Evolutionary conservation across 129 eudicot species (phyloP).

Genomic region (Helianthus tuberosus): DNA sequence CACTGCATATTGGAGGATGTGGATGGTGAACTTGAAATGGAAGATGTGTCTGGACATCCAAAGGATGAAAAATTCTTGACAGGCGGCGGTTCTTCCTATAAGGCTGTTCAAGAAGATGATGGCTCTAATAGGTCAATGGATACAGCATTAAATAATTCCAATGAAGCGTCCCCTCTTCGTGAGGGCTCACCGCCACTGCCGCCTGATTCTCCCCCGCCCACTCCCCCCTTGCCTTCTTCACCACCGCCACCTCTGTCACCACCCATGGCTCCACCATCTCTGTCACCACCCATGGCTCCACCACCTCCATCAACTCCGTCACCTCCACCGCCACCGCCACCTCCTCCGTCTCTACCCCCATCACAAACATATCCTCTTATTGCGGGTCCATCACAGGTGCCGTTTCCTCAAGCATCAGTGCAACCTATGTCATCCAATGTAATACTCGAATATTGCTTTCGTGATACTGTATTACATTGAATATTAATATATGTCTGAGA

Average conservation of each 20-base stretch:
- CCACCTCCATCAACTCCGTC: constrained; percentile 53
- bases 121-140: constrained; percentile 34
- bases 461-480: constrained; percentile 14
- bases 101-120: constrained; percentile 34
- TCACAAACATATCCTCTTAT: constrained; percentile 45
- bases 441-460: constrained; percentile 24
- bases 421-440: constrained; percentile 50
- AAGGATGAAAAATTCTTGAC: constrained; percentile 55
- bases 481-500: constrained; percentile 38
- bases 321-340: constrained; percentile 47
- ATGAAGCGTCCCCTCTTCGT: constrained; percentile 48
- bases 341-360: constrained; percentile 53
- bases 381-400: constrained; percentile 38
- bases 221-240: constrained; percentile 89
- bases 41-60: constrained; percentile 78
- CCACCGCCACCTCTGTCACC: constrained; percentile 57
- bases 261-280: constrained; percentile 56
- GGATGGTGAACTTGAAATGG: constrained; percentile 98
- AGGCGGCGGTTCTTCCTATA: constrained; percentile 33
- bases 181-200: constrained; percentile 92
- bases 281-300: constrained; percentile 52
- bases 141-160: constrained; percentile 32
- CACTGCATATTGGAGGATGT: constrained; percentile 88
- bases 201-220: constrained; percentile 72
- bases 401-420: constrained; percentile 44